phyloP scores from a whole-genome alignment of 2,329 filamentous ascomycete species.

The Sphaerulina populicola region DNA sequence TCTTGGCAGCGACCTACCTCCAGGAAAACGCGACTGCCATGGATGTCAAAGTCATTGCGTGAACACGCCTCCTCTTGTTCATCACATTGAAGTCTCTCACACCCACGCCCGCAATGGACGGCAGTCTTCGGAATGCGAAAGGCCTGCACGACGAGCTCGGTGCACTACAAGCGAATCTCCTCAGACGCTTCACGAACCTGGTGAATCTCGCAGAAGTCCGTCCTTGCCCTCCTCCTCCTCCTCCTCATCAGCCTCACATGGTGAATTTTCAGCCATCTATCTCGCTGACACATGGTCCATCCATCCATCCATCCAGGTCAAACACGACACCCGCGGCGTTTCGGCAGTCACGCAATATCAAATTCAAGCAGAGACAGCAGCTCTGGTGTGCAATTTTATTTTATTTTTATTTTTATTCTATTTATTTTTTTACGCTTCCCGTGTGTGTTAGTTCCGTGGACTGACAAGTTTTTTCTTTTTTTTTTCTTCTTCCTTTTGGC shows the following conservation, averaged over 20 bases:
- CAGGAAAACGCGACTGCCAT: too few relatives aligned
- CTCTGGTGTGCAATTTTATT: slow-evolving; percentile 44
- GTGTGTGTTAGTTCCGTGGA: too few relatives aligned
- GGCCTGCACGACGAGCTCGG: slow-evolving; percentile 37
- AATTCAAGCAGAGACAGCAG: slow-evolving; percentile 51
- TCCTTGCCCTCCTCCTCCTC: too few relatives aligned
- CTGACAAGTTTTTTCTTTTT: slow-evolving; percentile 8
- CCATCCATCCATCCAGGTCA: too few relatives aligned
- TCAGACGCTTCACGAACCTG: slow-evolving; percentile 50
- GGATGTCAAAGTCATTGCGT: too few relatives aligned
- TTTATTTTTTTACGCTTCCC: too few relatives aligned
- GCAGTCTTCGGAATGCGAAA: slow-evolving; percentile 37
- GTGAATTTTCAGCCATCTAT: too few relatives aligned
- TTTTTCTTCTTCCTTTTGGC: not conserved
- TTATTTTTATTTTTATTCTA: too few relatives aligned
- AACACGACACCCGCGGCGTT: slow-evolving; percentile 46
- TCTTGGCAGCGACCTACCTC: too few relatives aligned
- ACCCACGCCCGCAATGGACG: slow-evolving; percentile 31
- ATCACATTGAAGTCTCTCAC: too few relatives aligned
- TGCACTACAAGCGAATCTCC: slow-evolving; percentile 34
- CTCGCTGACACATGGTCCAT: not conserved
- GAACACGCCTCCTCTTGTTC: too few relatives aligned
- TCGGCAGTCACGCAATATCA: slow-evolving; percentile 52
- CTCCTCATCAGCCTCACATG: too few relatives aligned
- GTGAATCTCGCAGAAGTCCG: slow-evolving; percentile 46